phyloP scores from a whole-genome alignment of 2,329 filamentous ascomycete genomes.

The Fusarium equiseti region DNA sequence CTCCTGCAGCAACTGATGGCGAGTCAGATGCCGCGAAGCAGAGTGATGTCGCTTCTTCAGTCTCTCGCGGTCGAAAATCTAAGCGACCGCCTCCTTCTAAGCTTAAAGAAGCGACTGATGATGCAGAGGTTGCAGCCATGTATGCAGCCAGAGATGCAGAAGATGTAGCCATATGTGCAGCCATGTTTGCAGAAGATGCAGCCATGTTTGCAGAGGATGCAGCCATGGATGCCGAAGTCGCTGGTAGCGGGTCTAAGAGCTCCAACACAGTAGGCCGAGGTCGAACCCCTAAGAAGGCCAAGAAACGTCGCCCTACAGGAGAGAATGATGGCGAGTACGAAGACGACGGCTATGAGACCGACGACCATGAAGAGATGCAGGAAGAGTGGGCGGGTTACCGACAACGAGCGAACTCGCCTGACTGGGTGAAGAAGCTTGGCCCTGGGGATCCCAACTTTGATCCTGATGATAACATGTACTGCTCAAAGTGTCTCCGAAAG shows the following conservation, averaged over 20 bases:
- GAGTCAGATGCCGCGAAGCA: neutral
- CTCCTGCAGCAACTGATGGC: neutral
- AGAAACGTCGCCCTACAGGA: neutral
- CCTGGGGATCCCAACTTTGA: conserved; percentile 41
- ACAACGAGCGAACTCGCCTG: conserved; percentile 41
- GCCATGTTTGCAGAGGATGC: too few relatives aligned
- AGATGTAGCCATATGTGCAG: neutral
- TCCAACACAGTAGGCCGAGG: neutral
- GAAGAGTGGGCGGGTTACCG: neutral
- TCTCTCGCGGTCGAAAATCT: neutral
- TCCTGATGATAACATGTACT: conserved; percentile 49
- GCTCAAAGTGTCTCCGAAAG: conserved; percentile 51
- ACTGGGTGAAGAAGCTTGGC: conserved; percentile 46
- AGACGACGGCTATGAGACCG: conserved; percentile 1
- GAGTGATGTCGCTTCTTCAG: conserved; percentile 5
- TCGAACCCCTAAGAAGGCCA: conserved; percentile 2
- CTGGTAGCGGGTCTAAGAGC: conserved; percentile 16
- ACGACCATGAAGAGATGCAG: conserved; percentile 14
- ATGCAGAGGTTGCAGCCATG: neutral
- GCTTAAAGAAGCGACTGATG: neutral
- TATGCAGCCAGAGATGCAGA: neutral
- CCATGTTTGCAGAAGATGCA: too few relatives aligned
- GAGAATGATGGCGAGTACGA: conserved; percentile 26
- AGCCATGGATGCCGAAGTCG: neutral
- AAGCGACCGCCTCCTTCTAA: neutral